These are phyloP conservation scores for Lithospermum erythrorhizon DNA, from an alignment of 257 asterid genomes.

Conservation along the genomic window DNA sequence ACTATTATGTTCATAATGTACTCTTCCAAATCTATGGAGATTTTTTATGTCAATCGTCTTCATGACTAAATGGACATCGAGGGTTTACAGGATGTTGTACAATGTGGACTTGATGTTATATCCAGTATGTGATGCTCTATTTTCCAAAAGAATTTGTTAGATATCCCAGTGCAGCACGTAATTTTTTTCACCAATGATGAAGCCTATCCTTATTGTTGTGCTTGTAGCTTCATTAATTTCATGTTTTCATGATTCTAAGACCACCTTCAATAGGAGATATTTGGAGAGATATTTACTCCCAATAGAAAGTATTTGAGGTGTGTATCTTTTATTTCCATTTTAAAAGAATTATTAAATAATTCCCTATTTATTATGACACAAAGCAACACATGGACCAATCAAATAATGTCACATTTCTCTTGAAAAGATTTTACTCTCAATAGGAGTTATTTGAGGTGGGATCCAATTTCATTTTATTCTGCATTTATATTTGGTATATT, in stretches of 20 bases:
- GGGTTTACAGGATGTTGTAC: conserved; percentile 64
- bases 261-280: no score
- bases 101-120: conserved; percentile 65
- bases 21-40: conserved; percentile 81
- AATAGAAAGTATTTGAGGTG: no score
- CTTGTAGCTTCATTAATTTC: conserved; percentile 74
- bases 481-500: no score
- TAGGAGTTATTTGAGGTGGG: no score
- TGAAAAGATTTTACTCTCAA: no score
- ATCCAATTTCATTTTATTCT: no score
- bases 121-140: conserved; percentile 42
- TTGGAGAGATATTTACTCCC: no score
- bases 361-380: no score
- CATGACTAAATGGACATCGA: conserved; percentile 70
- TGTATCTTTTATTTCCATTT: no score
- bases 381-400: no score
- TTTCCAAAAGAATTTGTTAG: conserved; percentile 44
- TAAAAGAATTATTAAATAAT: no score
- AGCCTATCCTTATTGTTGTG: conserved; percentile 65
- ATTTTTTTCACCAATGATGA: conserved; percentile 50
- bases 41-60: conserved; percentile 59
- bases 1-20: conserved; percentile 71
- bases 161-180: conserved; percentile 43
- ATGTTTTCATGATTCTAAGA: conserved; percentile 41
- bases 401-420: no score